phyloP scores from a whole-genome alignment of 352 stramenopile species.

The Phytopythium delawarense region DNA sequence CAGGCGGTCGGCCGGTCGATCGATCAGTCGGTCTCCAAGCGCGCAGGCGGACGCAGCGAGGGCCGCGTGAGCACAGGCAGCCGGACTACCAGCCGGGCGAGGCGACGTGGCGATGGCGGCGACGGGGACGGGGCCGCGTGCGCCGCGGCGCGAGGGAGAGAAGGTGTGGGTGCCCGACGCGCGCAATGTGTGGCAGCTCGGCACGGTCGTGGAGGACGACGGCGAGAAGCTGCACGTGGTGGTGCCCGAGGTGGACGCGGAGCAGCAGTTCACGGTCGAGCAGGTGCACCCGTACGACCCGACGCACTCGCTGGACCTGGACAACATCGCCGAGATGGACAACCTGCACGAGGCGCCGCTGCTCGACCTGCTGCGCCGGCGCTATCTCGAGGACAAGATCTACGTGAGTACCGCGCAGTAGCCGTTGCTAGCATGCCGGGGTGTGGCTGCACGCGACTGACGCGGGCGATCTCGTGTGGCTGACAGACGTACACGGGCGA shows the following conservation, averaged over 20 bases:
- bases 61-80: not conserved
- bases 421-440: not conserved
- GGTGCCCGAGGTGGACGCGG: conserved; percentile 69
- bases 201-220: conserved; percentile 83
- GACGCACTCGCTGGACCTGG: conserved; percentile 83
- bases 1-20: not conserved
- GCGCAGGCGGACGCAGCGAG: not conserved
- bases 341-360: conserved; percentile 90
- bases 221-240: conserved; percentile 81
- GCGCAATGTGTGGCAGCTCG: conserved; percentile 85
- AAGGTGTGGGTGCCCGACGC: conserved; percentile 86
- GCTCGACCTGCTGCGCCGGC: conserved; percentile 81
- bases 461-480: not conserved
- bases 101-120: conserved; percentile 11
- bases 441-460: not conserved
- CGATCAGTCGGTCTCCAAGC: not conserved
- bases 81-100: not conserved
- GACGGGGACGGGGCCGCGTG: conserved; percentile 43
- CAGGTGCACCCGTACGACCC: conserved; percentile 90
- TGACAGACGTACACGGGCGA: conserved; percentile 90
- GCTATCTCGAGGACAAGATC: conserved; percentile 91
- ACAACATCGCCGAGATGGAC: conserved; percentile 93
- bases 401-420: conserved; percentile 49
- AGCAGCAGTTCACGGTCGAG: conserved; percentile 75
- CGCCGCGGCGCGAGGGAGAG: conserved; percentile 70